Conservation (phyloP, 768 basidiomycete species). For the Hemileccinum rubropunctum region DNA sequence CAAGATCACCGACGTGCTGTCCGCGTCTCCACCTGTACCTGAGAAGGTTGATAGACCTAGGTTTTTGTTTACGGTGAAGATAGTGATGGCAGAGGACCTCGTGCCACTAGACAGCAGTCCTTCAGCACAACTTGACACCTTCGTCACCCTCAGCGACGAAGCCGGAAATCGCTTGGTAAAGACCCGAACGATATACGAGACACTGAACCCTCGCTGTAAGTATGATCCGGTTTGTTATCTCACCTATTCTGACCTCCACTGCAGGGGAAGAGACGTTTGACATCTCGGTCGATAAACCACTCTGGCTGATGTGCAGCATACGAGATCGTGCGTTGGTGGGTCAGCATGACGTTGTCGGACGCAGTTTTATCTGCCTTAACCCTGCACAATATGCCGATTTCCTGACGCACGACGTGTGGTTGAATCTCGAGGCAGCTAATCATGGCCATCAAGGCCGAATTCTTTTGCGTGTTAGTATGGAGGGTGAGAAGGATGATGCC, state of each 20-base stretch:
- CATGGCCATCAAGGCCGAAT: slow-evolving; percentile 63
- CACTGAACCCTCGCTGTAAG: slow-evolving; percentile 85
- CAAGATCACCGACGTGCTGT: slow-evolving; percentile 66
- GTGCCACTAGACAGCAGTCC: slow-evolving; percentile 72
- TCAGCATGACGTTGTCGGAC: slow-evolving; percentile 89
- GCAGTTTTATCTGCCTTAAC: slow-evolving; percentile 90
- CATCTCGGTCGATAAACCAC: slow-evolving; percentile 85
- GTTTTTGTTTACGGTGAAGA: slow-evolving; percentile 92
- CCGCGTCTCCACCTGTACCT: slow-evolving; percentile 62
- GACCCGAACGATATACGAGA: slow-evolving; percentile 94
- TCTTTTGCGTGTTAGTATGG: slow-evolving; percentile 91
- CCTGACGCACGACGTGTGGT: slow-evolving; percentile 87
- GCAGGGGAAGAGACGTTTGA: slow-evolving; percentile 98
- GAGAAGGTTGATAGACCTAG: slow-evolving; percentile 63
- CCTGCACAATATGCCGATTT: slow-evolving; percentile 86
- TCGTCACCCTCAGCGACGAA: slow-evolving; percentile 93
- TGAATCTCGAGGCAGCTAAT: slow-evolving; percentile 71
- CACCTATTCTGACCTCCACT: slow-evolving; percentile 4
- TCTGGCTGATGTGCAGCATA: slow-evolving; percentile 97
- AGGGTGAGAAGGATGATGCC: slow-evolving; percentile 97
- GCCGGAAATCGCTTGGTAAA: slow-evolving; percentile 87
- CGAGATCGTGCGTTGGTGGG: slow-evolving; percentile 88
- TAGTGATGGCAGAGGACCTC: slow-evolving; percentile 88
- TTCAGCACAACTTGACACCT: slow-evolving; percentile 83
- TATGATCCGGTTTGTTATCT: slow-evolving; percentile 6